phyloP scores from a whole-genome alignment of 441 rosid genomes.

The Adansonia grandidieri region DNA sequence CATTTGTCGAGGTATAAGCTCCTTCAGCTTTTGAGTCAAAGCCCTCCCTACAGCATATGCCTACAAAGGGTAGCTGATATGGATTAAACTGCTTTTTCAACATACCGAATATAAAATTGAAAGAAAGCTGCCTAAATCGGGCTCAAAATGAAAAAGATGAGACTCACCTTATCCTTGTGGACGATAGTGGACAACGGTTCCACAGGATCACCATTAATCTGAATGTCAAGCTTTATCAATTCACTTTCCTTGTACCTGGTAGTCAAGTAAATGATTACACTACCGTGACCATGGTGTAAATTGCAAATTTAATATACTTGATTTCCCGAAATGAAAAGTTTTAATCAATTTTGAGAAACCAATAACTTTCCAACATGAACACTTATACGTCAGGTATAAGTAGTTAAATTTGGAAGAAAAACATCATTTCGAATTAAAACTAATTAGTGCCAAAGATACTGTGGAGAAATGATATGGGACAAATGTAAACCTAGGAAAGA shows the following conservation, averaged over 20 bases:
- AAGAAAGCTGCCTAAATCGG: background rate
- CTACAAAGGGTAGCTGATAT: conserved; percentile 46
- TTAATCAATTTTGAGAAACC: background rate
- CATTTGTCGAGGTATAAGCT: conserved; percentile 97
- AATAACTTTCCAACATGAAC: background rate
- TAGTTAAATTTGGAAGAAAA: background rate
- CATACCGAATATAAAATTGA: background rate
- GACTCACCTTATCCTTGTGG: conserved; percentile 81
- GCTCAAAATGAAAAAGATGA: conserved; percentile 10
- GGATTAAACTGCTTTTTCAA: conserved; percentile 25
- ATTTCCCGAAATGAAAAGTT: conserved; percentile 1
- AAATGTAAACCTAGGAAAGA: background rate
- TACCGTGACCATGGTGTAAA: background rate
- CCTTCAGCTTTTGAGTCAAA: conserved; percentile 90
- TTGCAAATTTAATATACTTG: background rate
- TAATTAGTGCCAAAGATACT: background rate
- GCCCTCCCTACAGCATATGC: conserved; percentile 96
- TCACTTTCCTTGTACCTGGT: conserved; percentile 83
- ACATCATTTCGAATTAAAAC: background rate
- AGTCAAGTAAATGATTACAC: conserved; percentile 30
- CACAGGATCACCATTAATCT: conserved; percentile 82
- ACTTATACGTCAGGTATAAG: conserved; percentile 1
- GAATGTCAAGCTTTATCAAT: conserved; percentile 84
- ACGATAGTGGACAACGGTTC: conserved; percentile 94
- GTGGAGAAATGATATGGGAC: background rate